Base-by-base conservation (phyloP, 2,329 filamentous ascomycete species). In the Emmonsiellopsis sp. region DNA sequence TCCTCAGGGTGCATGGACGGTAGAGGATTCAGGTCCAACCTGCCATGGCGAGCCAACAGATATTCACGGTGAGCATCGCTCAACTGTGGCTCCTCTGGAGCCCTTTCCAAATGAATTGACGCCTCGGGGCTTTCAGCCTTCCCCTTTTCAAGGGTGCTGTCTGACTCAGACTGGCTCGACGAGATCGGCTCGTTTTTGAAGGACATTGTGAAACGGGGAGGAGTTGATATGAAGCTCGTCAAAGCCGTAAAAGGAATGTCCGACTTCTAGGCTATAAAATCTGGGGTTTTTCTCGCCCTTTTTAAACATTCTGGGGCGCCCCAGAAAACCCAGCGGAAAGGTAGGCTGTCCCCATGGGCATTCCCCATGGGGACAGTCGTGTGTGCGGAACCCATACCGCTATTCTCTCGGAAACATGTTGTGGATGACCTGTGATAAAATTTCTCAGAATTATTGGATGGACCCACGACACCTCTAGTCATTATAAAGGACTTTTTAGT, bases 21-120 rank as follows among this genome's bases (percentile, higher is more conserved):
- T 11, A 81, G 62, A 1, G 79, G 79, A 47, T 80, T 75, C 3
- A 81, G 71, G 17, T 79, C 72, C 27, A 80, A 60, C 0, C 76
- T 80, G 48, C 78, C 78, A 70, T 81, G 78, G 52, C 73, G 70
- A 33, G 70, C 58, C 9, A 81, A 62, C 5, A 82, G 68, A 62
- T 79, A 81, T 44, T 77, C 68, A n/a, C 62, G 59, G 57, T 68
- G 65, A 39, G 36, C 36, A 39, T 39, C 36, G 36, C 3, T 39
- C 36, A 39, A 39, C 9, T n/a, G 36, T 39, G 36, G 13, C 13
- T 39, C 36, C 13, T 39, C 36, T n/a, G 36, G 36, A n/a, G 36
- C 36, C 9, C 6, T 39, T 39, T 39, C 36, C 36, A 39, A n/a
- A 39, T 39, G 36, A 39, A 39, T n/a, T 39, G 36, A 3, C 6